Base-by-base conservation (phyloP, 208 protist genomes). In the Wallacemonas rigidus region DNA sequence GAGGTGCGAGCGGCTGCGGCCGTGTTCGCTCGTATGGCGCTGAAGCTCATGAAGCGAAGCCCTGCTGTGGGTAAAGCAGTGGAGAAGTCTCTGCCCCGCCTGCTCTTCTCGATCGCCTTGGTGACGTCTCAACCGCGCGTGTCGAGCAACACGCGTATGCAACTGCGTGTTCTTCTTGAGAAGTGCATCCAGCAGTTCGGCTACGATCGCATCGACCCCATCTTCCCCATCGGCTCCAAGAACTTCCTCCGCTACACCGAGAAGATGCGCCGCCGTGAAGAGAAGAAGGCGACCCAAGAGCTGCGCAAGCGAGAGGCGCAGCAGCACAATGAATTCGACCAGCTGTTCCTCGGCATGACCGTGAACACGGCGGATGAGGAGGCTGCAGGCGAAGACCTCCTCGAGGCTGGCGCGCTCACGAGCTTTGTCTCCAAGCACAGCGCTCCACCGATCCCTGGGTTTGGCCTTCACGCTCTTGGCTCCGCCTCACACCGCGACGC, bases 171-270 rank as follows among this genome's bases (percentile, higher is more conserved):
- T 40, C 69, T 96, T 11, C 72, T 96, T 14, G 89, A 94, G 65
- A 94, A 94, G 72, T 91, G 83, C 75, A 85, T 96, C 60, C 92
- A 94, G 74, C 88, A 87, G 48, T 96, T 93, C 81, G 73, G 79
- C 26, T 86, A 83, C 64, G 85, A 85, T 53, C 69, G 77, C 56
- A 77, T 96, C 53, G 89, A 96, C 53, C 85, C 82, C n/a, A 81
- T 94, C 35, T 96, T 96, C 69, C 91, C 91, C 2, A 55, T 94
- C 17, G 91, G 91, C 38, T 94, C 88, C 62, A 92, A 92, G 70
- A 92, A 92, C 51, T 96, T 96, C 67, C 80, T 96, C 15, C 85
- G 85, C 51, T 96, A 96, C 79, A 91, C 86, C 17, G 74, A 93
- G 50, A 91, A 87, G 62, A 96, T 96, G 91, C 78, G 91, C 79